Conservation (phyloP, 129 eudicot species). For the Escallonia rubra region DNA sequence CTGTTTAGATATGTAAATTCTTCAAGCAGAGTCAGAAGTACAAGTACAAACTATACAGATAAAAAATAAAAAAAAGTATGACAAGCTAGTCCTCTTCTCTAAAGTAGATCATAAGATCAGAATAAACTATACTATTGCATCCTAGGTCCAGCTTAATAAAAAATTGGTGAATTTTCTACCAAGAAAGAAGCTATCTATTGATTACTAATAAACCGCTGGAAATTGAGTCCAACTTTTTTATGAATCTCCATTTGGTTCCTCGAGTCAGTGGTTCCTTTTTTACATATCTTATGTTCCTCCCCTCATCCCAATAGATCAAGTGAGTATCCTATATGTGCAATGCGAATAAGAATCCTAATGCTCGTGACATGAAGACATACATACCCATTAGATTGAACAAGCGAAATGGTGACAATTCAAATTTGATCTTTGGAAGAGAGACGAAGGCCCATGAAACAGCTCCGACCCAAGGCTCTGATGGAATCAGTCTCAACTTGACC, state of each 20-base stretch:
- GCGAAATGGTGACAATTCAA: slow-evolving; percentile 89
- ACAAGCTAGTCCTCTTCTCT: no score
- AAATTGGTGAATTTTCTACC: no score
- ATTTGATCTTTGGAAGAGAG: slow-evolving; percentile 90
- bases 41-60: no score
- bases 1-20: no score
- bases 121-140: no score
- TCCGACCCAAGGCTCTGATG: slow-evolving; percentile 96
- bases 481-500: slow-evolving; percentile 87
- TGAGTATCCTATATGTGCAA: slow-evolving; percentile 6
- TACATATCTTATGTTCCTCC: not conserved
- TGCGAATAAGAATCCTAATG: slow-evolving; percentile 6
- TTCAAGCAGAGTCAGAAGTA: no score
- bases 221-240: no score
- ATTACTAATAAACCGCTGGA: no score
- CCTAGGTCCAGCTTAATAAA: no score
- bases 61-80: no score
- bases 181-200: no score
- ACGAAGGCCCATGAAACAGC: slow-evolving; percentile 96
- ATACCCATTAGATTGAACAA: slow-evolving; percentile 92
- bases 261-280: not conserved
- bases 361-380: slow-evolving; percentile 10
- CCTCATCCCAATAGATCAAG: not conserved
- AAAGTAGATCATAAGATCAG: no score
- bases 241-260: not conserved